Conservation (phyloP, 1,139 yeast genomes). For the Yamadazyma atlantica region DNA sequence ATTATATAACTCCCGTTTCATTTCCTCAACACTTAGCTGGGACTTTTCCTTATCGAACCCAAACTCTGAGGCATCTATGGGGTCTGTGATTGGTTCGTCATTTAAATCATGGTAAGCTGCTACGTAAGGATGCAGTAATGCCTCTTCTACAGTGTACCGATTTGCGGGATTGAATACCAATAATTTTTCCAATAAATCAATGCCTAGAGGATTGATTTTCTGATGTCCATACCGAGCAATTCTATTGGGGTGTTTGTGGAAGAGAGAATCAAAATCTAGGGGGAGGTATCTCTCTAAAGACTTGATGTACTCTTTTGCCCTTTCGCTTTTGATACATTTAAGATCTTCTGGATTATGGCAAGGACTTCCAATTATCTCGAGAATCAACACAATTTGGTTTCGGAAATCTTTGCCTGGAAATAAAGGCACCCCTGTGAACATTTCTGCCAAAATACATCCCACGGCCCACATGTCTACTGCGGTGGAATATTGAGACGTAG, state of each 20-base stretch:
- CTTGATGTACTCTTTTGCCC: constrained; percentile 63
- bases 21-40: constrained; percentile 63
- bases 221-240: constrained; percentile 15
- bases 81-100: constrained; percentile 79
- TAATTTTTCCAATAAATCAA: constrained; percentile 74
- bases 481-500: constrained; percentile 65
- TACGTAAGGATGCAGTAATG: constrained; percentile 80
- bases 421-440: constrained; percentile 60
- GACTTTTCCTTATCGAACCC: constrained; percentile 71
- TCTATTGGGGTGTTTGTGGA: constrained; percentile 22
- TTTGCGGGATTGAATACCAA: constrained; percentile 78
- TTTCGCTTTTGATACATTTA: constrained; percentile 52
- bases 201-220: constrained; percentile 61
- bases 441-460: constrained; percentile 73
- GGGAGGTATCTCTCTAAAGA: constrained; percentile 42
- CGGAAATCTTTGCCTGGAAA: constrained; percentile 81
- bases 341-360: constrained; percentile 47
- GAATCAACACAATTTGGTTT: constrained; percentile 61
- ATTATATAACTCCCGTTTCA: constrained; percentile 65
- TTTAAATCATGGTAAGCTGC: constrained; percentile 74
- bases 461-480: constrained; percentile 81
- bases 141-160: constrained; percentile 78
- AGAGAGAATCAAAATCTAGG: constrained; percentile 7
- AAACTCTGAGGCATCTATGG: constrained; percentile 76
- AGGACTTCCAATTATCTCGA: constrained; percentile 68